A percentile compares a stretch with the other conserved stretches of the same genome.
Evolutionary conservation across 2,329 filamentous ascomycete genomes (phyloP).

Genomic region (Aspergillus luchuensis): DNA sequence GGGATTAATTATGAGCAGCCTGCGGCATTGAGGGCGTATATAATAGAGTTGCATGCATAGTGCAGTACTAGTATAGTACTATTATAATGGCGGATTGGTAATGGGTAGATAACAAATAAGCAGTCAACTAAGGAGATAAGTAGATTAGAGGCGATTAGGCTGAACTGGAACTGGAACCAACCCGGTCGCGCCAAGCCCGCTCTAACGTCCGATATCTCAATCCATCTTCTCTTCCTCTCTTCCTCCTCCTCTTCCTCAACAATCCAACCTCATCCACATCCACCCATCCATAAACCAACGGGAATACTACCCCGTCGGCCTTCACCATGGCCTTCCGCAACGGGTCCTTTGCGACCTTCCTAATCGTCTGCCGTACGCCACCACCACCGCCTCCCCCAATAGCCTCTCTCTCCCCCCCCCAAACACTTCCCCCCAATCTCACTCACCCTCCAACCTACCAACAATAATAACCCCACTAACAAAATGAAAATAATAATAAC

Average conservation of each 20-base stretch:
- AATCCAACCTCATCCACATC: background rate
- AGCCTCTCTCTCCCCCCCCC: background rate
- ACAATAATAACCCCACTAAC: constrained; percentile 6
- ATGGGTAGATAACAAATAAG: no score
- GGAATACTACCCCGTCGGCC: background rate
- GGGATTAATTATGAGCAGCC: background rate
- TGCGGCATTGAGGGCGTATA: no score
- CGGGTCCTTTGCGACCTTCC: constrained; percentile 87
- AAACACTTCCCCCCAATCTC: constrained; percentile 13
- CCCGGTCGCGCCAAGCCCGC: background rate
- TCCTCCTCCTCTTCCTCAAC: constrained; percentile 14
- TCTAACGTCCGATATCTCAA: background rate
- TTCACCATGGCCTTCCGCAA: constrained; percentile 40
- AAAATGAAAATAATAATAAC: constrained; percentile 16
- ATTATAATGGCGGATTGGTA: background rate
- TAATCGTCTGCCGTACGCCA: constrained; percentile 87
- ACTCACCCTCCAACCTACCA: background rate
- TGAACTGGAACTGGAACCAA: background rate
- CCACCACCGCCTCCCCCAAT: background rate
- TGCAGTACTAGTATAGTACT: no score
- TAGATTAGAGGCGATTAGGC: background rate
- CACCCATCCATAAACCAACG: background rate
- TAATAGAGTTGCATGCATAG: background rate
- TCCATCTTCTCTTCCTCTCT: background rate
- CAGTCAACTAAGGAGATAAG: background rate